phyloP scores from a whole-genome alignment of 1,139 yeast genomes.

The Magnusiomyces paraingens region DNA sequence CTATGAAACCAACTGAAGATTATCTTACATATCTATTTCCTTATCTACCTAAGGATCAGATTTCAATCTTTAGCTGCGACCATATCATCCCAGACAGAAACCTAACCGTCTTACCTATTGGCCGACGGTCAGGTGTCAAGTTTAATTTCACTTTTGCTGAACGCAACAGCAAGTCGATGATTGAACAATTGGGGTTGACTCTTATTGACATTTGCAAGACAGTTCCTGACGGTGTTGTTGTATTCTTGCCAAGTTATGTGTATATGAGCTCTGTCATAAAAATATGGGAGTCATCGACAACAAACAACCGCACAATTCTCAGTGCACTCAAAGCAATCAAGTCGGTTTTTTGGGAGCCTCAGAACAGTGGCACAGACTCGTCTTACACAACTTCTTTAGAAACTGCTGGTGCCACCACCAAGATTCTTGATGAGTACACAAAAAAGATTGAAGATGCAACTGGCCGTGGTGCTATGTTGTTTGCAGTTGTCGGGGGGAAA shows the following conservation, averaged over 20 bases:
- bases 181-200: conserved; percentile 48
- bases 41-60: conserved; percentile 36
- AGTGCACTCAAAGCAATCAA: conserved; percentile 21
- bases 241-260: conserved; percentile 80
- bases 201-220: conserved; percentile 39
- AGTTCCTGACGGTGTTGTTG: conserved; percentile 71
- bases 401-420: conserved; percentile 32
- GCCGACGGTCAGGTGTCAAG: conserved; percentile 22
- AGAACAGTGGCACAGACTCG: conserved; percentile 28
- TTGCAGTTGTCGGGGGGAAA: conserved; percentile 91
- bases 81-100: conserved; percentile 76
- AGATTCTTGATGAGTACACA: conserved; percentile 48
- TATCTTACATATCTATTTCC: conserved; percentile 65
- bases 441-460: conserved; percentile 21
- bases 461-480: conserved; percentile 53
- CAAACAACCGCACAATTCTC: background rate
- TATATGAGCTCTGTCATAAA: conserved; percentile 49
- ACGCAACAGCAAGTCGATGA: conserved; percentile 44
- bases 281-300: conserved; percentile 44
- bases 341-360: conserved; percentile 49
- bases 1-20: conserved; percentile 87
- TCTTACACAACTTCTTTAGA: conserved; percentile 11
- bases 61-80: conserved; percentile 64
- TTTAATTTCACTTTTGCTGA: conserved; percentile 68
- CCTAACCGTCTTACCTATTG: conserved; percentile 53